A percentile compares a stretch with the other conserved stretches of the same genome.
These are phyloP conservation scores for Macrotyloma uniflorum DNA, from an alignment of 306 rosid species.

Conservation along the genomic window DNA sequence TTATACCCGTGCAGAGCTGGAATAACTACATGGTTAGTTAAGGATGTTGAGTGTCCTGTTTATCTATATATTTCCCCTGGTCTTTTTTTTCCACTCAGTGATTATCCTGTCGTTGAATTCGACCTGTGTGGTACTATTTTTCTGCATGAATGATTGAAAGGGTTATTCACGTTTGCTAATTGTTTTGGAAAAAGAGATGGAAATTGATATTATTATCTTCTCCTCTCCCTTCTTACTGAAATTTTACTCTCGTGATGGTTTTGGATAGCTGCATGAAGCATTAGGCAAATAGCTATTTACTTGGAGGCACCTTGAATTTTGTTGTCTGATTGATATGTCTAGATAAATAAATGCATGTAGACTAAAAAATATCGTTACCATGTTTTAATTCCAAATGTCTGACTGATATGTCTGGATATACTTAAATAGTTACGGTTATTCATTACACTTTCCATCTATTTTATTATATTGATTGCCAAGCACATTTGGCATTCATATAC, in stretches of 20 bases:
- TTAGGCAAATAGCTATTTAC: conserved; percentile 5
- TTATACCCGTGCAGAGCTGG: conserved; percentile 74
- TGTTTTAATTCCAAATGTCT: not conserved
- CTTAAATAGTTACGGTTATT: not conserved
- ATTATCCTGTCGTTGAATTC: not conserved
- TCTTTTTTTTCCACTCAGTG: not conserved
- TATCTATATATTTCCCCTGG: not conserved
- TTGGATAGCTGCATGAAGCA: conserved; percentile 6
- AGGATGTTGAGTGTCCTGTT: not conserved
- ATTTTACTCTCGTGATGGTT: conserved; percentile 19
- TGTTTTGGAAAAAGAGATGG: not conserved
- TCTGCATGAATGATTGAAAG: conserved; percentile 8
- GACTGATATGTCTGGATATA: no score
- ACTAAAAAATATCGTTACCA: not conserved
- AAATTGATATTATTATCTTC: not conserved
- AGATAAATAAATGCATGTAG: conserved; percentile 11
- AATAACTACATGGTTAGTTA: conserved; percentile 82
- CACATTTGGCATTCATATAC: not conserved
- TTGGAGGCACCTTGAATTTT: conserved; percentile 6
- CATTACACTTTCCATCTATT: not conserved
- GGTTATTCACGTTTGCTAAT: not conserved
- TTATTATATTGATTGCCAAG: not conserved
- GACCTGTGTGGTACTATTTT: conserved; percentile 6
- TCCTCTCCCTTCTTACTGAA: not conserved
- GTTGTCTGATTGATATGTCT: conserved; percentile 16